These are phyloP conservation scores for Ceratocystis cacaofunesta DNA, from an alignment of 2,329 filamentous ascomycete genomes.

Conservation along the genomic window DNA sequence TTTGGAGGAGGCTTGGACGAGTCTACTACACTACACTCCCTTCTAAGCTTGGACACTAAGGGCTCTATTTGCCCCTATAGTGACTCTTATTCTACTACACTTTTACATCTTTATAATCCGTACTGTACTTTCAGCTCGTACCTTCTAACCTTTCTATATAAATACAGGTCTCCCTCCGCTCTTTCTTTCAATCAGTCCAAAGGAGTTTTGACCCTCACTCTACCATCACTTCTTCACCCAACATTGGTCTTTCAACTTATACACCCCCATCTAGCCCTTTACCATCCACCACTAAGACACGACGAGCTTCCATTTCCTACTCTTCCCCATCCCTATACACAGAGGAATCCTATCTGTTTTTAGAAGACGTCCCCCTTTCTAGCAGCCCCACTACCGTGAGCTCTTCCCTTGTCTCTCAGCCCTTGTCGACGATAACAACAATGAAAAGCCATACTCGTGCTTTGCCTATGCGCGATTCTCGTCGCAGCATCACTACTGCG, in stretches of 20 bases:
- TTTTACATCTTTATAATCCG: not conserved
- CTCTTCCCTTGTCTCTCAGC: not conserved
- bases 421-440: not conserved
- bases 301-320: slow-evolving; percentile 11
- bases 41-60: no score
- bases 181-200: slow-evolving; percentile 11
- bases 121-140: not conserved
- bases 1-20: no score
- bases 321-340: slow-evolving; percentile 1
- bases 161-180: slow-evolving; percentile 9
- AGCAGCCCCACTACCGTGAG: not conserved
- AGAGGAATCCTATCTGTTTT: not conserved
- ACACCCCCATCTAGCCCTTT: slow-evolving; percentile 2
- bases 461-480: slow-evolving; percentile 11
- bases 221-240: not conserved
- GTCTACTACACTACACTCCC: no score
- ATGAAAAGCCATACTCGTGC: slow-evolving; percentile 11
- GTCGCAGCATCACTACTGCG: slow-evolving; percentile 2
- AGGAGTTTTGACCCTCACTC: slow-evolving; percentile 2
- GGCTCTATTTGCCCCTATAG: not conserved
- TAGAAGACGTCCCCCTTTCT: not conserved
- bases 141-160: not conserved
- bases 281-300: slow-evolving; percentile 3
- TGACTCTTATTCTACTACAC: not conserved
- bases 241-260: not conserved